phyloP scores from a whole-genome alignment of 2,329 filamentous ascomycete species.

The Fusarium begoniae region DNA sequence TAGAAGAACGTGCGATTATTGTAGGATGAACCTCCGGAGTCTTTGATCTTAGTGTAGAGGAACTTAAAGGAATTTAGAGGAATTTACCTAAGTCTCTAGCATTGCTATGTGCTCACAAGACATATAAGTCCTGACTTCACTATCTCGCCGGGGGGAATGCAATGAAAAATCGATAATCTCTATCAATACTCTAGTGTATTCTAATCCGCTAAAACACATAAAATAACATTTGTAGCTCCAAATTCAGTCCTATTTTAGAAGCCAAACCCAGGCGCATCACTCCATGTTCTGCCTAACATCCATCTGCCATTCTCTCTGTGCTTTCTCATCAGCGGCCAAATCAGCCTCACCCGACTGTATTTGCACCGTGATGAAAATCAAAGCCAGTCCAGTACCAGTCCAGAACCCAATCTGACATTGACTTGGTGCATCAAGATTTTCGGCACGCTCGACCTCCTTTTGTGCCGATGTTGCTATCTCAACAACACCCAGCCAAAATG shows the following conservation, averaged over 20 bases:
- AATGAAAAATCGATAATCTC: background rate
- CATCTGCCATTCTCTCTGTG: constrained; percentile 28
- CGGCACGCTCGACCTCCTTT: constrained; percentile 36
- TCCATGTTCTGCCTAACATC: accelerated
- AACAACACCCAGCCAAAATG: constrained; percentile 74
- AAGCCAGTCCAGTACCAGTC: constrained; percentile 67
- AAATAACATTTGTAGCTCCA: background rate
- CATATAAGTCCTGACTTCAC: background rate
- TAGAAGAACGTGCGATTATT: background rate
- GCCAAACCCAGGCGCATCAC: background rate
- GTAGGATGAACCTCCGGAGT: background rate
- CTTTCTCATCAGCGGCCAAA: constrained; percentile 66
- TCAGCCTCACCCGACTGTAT: constrained; percentile 65
- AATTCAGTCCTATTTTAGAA: background rate
- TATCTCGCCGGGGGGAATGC: too few species aligned
- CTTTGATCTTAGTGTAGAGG: background rate
- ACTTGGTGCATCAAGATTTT: constrained; percentile 51
- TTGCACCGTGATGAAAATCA: constrained; percentile 65
- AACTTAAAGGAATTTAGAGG: too few species aligned
- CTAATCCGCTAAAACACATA: accelerated
- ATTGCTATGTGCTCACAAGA: background rate
- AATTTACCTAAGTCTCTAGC: background rate
- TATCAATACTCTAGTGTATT: too few species aligned
- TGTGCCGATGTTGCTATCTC: constrained; percentile 69
- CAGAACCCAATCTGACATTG: constrained; percentile 75